Evolutionary conservation across 208 protist species (phyloP).

Genomic region (Acanthamoeba culbertsoni): DNA sequence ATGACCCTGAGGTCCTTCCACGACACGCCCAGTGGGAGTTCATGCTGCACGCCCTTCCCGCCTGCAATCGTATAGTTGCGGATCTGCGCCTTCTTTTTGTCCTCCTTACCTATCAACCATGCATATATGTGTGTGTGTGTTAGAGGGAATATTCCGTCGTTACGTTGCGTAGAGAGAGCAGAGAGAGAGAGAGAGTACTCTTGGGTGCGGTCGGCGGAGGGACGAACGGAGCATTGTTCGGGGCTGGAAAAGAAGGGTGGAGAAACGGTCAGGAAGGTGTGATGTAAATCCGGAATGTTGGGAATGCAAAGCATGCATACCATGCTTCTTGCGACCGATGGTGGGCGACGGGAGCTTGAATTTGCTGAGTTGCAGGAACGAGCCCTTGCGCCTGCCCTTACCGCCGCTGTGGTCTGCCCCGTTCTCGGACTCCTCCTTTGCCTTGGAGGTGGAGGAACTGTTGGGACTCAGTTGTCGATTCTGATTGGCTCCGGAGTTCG

Average conservation of each 20-base stretch:
- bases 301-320: not conserved
- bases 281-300: too few species aligned
- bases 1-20: conserved; percentile 19
- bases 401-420: not conserved
- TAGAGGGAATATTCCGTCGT: too few species aligned
- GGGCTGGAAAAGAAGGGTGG: not conserved
- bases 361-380: not conserved
- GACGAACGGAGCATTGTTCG: not conserved
- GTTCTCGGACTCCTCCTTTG: not conserved
- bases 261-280: not conserved
- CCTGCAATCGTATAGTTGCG: conserved; percentile 9
- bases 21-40: not conserved
- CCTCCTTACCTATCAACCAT: conserved; percentile 1
- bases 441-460: not conserved
- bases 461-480: not conserved
- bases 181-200: not conserved
- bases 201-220: not conserved
- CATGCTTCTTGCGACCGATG: not conserved
- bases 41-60: conserved; percentile 3
- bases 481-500: not conserved
- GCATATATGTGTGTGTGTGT: too few species aligned
- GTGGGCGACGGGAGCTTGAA: not conserved
- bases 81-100: conserved; percentile 22
- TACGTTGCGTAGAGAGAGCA: too few species aligned
- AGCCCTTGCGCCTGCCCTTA: not conserved